Conservation (phyloP, 2,329 filamentous ascomycete genomes). For the Leptographium lundbergii region DNA sequence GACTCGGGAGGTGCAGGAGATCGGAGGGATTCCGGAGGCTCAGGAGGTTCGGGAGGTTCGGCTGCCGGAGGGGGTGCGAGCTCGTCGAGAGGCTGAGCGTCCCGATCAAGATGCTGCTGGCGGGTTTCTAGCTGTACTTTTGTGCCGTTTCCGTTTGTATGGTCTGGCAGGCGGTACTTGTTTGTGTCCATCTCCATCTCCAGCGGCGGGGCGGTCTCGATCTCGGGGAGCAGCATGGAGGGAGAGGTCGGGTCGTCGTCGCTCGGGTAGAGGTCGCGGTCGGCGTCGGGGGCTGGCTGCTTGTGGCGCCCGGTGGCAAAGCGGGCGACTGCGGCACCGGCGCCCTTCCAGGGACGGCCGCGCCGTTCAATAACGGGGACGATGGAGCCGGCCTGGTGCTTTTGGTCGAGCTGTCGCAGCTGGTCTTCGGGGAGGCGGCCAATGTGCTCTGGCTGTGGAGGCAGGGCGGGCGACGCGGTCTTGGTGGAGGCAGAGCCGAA, state of each 20-base stretch:
- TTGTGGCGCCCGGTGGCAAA: slow-evolving; percentile 10
- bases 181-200: slow-evolving; percentile 53
- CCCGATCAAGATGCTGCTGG: slow-evolving; percentile 44
- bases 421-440: slow-evolving; percentile 61
- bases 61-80: background rate
- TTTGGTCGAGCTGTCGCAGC: slow-evolving; percentile 55
- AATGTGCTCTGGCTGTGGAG: slow-evolving; percentile 32
- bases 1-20: slow-evolving; percentile 13
- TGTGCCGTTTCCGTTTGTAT: slow-evolving; percentile 54
- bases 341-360: slow-evolving; percentile 61
- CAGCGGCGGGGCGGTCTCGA: slow-evolving; percentile 29
- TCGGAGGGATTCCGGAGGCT: background rate
- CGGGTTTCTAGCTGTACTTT: slow-evolving; percentile 47
- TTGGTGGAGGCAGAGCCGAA: slow-evolving; percentile 35
- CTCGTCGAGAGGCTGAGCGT: slow-evolving; percentile 8
- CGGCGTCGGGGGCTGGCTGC: slow-evolving; percentile 4
- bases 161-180: slow-evolving; percentile 63
- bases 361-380: slow-evolving; percentile 45
- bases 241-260: slow-evolving; percentile 13
- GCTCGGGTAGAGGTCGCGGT: slow-evolving; percentile 1
- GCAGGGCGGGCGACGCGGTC: slow-evolving; percentile 20
- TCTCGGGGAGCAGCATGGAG: slow-evolving; percentile 36
- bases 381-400: slow-evolving; percentile 44
- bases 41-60: too few relatives aligned
- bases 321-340: slow-evolving; percentile 32